Conservation (phyloP, 1,284 basidiomycete genomes). For the Puccinia novopanici region DNA sequence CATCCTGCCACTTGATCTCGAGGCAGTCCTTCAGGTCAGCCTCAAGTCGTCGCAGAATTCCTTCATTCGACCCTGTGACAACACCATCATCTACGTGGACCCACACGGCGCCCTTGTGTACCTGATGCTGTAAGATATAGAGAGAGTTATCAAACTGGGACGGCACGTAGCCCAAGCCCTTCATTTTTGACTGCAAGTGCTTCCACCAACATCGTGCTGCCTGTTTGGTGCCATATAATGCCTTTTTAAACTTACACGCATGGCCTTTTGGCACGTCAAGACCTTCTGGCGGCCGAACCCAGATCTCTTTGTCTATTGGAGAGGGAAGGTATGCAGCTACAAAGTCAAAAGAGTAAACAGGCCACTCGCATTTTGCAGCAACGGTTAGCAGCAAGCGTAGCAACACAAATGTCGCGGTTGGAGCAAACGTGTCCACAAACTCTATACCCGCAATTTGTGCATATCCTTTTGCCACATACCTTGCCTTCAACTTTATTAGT, state of each 20-base stretch:
- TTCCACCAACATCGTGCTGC: constrained; percentile 20
- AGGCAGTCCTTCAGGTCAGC: no score
- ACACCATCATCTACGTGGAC: constrained; percentile 28
- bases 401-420: constrained; percentile 22
- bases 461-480: constrained; percentile 4
- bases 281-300: no score
- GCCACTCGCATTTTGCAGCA: no score
- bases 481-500: neutral
- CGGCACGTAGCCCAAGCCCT: no score
- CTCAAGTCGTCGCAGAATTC: neutral
- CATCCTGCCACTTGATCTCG: no score
- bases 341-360: constrained; percentile 35
- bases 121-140: neutral
- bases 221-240: constrained; percentile 7
- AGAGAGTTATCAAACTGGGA: neutral
- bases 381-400: neutral
- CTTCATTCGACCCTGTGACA: neutral
- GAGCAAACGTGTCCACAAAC: no score
- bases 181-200: constrained; percentile 4
- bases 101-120: neutral
- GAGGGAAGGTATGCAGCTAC: constrained; percentile 34
- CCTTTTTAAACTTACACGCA: no score
- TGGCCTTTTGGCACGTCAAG: no score
- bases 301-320: no score
- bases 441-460: no score